Base-by-base conservation (phyloP, 2,329 filamentous ascomycete genomes). In the Sphaceloma murrayae region DNA sequence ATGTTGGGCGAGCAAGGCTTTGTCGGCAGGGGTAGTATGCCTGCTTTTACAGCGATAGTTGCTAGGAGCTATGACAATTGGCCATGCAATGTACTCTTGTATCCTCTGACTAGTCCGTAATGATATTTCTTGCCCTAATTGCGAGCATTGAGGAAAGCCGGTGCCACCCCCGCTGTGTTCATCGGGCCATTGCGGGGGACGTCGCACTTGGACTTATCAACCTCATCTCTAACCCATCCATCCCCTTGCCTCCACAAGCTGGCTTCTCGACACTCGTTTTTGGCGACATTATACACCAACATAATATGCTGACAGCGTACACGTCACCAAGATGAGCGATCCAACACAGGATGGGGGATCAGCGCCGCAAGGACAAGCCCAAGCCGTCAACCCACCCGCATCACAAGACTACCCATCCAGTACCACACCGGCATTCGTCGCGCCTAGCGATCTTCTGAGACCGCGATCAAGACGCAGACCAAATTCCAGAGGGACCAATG, bases 381-480 rank as follows among this genome's bases (percentile, higher is more conserved):
- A 32, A 18, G 17, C 16, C 36, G 17, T 26, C 11, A 40, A 40
- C 16, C 36, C 36, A 17, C n/a, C 26, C 14, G 22, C 22, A 3
- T 27, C 24, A 18, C n/a, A n/a, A n/a, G 22, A 19, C 19, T 40
- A 22, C 11, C 36, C 30, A 9, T 22, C 40, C 3, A 43, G 27
- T 30, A 42, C 26, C 21, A 26, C 18, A 21, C 52, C 53, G 47
- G 50, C 58, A 32, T 62, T 63, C 50, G 62, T 63, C 11, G 57
- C 61, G 9, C 63, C 63, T 13, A 55, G 58, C 38, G 60, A 59
- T 9, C 64, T 62, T 34, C 52, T 67, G 40, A 48, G 56, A 17
- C 56, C 55, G 8, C 47, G 49, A 19, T 38, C 31, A 43, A 50
- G 14, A 47, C 51, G 29, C 47, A 58, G 46, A 43, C 49, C 21